Evolutionary conservation across 2,329 filamentous ascomycete genomes (phyloP), one percentile per base, ranked within the genome.

Genomic region (Penicillium sclerotigenum): DNA sequence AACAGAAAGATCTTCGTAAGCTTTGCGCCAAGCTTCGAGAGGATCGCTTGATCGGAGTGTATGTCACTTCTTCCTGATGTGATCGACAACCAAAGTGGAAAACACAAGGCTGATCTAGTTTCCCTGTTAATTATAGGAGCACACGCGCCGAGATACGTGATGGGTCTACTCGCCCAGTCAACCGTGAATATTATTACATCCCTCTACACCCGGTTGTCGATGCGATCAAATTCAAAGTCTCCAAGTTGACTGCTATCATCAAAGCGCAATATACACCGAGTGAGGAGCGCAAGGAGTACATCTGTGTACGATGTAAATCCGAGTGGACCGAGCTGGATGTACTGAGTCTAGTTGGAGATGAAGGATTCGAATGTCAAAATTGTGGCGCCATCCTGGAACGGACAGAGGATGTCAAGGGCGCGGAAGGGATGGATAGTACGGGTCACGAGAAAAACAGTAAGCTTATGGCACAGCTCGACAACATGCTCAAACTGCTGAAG

Each of bases 161-260:
- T 69, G 90, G 90, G 49, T 89, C 91, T 57, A 87, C 89, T 56
- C 87, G 91, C 50, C 88, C 90, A 5, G 87, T 89, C 63, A 91
- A 88, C 70, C 85, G 90, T 67, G 96, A 93, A 60, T 99, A 96
- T 81, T 99, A 96, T 78, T 99, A 90, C 75, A 93, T 99, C 71
- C 92, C 97, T 72, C 95, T 95, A 69, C 90, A 94, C 57, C 89
- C 90, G 56, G 91, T 93, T 34, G 91, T 99, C 68, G 94, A 99
- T 75, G 91, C 90, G 47, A 95, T 96, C 76, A 99, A 99, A 74
- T 99, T 89, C 83, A 88, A 90, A 60, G 86, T 96, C 49, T 92
- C 93, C 70, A 88, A 87, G 54, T 85, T 97, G 65, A 91, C 92
- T 64, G 92, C 93, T 71, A 86, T 88, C 52, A 91, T 97, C 57